Evolutionary conservation across 129 eudicot species (phyloP).

Genomic region (Smallanthus sonchifolius): DNA sequence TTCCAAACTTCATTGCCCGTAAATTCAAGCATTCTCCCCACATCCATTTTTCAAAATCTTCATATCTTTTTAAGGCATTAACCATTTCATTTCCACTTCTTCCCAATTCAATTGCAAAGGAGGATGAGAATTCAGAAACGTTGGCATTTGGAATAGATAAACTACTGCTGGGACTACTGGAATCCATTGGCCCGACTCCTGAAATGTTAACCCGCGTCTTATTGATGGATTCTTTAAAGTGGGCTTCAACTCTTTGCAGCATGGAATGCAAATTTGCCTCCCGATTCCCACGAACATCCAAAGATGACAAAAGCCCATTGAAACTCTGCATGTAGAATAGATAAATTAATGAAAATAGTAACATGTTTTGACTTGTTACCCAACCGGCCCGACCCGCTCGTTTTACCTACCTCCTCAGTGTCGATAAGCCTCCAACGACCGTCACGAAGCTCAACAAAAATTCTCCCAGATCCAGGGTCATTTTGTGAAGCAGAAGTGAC

Average conservation of each 20-base stretch:
- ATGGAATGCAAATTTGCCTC: constrained; percentile 77
- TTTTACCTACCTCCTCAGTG: constrained; percentile 52
- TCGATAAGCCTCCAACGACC: constrained; percentile 86
- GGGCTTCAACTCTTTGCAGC: constrained; percentile 62
- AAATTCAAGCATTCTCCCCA: constrained; percentile 68
- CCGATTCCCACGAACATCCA: constrained; percentile 80
- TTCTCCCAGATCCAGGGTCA: constrained; percentile 81
- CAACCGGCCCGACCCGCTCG: background rate
- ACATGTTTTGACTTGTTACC: background rate
- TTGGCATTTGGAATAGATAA: constrained; percentile 27
- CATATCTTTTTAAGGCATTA: constrained; percentile 40
- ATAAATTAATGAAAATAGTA: background rate
- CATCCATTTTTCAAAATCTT: constrained; percentile 75
- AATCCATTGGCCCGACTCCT: background rate
- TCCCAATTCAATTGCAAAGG: constrained; percentile 46
- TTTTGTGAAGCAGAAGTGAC: constrained; percentile 59
- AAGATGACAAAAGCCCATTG: constrained; percentile 56
- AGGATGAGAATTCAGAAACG: constrained; percentile 35
- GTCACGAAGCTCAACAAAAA: constrained; percentile 63
- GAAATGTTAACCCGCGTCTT: constrained; percentile 17
- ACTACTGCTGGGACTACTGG: constrained; percentile 39
- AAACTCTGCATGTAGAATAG: constrained; percentile 49
- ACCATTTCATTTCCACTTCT: constrained; percentile 37
- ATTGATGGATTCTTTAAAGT: constrained; percentile 48
- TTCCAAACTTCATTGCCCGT: constrained; percentile 60